Evolutionary conservation across 2,329 filamentous ascomycete species (phyloP).

Genomic region (Microdochium nivale): DNA sequence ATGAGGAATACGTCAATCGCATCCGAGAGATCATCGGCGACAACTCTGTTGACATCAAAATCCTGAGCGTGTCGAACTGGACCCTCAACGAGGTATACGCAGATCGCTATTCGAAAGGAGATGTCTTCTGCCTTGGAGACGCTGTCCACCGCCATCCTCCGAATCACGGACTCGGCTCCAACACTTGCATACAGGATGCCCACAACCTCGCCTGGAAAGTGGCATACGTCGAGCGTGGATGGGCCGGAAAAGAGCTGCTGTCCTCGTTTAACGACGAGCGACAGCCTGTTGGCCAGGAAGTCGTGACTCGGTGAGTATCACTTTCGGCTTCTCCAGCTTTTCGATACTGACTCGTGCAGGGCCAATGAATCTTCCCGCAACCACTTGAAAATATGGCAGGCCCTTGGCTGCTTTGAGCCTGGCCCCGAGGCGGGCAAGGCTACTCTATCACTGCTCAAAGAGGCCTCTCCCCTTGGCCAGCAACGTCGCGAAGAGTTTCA

Average conservation of each 20-base stretch:
- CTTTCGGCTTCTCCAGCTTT: not conserved
- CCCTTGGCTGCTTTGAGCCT: constrained; percentile 32
- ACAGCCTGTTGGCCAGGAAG: constrained; percentile 36
- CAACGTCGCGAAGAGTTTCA: constrained; percentile 22
- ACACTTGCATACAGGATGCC: constrained; percentile 50
- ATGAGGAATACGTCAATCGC: constrained; percentile 30
- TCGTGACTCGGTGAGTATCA: constrained; percentile 28
- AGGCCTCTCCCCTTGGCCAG: constrained; percentile 26
- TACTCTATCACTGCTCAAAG: constrained; percentile 31
- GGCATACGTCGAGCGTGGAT: constrained; percentile 32
- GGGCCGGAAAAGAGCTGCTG: constrained; percentile 27
- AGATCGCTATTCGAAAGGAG: constrained; percentile 42
- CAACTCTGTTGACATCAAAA: constrained; percentile 35
- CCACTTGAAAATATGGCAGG: constrained; percentile 35
- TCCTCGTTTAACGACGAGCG: constrained; percentile 35
- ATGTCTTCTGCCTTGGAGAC: constrained; percentile 45
- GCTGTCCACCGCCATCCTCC: constrained; percentile 51
- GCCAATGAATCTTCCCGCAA: constrained; percentile 49
- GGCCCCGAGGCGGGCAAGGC: constrained; percentile 27
- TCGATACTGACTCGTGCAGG: constrained; percentile 11
- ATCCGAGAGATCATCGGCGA: constrained; percentile 41
- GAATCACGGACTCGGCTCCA: constrained; percentile 46
- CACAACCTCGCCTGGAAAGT: constrained; percentile 50
- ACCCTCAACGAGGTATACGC: constrained; percentile 53
- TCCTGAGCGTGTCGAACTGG: constrained; percentile 49